phyloP scores from a whole-genome alignment of 2,329 filamentous ascomycete genomes.

The Hortaea sp. region DNA sequence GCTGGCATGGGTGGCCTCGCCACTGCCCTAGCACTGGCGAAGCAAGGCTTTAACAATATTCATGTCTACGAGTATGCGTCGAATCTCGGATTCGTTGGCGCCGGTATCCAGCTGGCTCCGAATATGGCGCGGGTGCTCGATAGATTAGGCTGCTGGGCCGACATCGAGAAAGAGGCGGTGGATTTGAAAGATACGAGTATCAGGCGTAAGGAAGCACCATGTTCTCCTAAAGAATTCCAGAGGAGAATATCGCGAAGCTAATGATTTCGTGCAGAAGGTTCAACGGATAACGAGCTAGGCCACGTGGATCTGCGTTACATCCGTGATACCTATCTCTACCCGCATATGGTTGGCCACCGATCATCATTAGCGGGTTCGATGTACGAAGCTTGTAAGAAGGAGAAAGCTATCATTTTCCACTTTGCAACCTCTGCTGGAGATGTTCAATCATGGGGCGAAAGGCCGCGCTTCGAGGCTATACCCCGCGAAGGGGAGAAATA shows the following conservation, averaged over 20 bases:
- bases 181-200: constrained; percentile 64
- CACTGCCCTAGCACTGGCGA: constrained; percentile 61
- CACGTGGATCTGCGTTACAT: constrained; percentile 63
- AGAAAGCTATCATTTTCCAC: constrained; percentile 57
- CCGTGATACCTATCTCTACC: constrained; percentile 57
- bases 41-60: constrained; percentile 64
- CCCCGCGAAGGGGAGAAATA: constrained; percentile 46
- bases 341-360: constrained; percentile 72
- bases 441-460: constrained; percentile 50
- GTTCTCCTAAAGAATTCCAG: not conserved
- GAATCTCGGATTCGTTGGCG: constrained; percentile 69
- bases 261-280: constrained; percentile 43
- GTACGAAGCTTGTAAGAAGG: constrained; percentile 58
- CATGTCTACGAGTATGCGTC: constrained; percentile 65
- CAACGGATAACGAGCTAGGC: constrained; percentile 57
- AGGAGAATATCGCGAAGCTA: not conserved
- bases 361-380: constrained; percentile 59
- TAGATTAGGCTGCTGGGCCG: constrained; percentile 59
- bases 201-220: constrained; percentile 39
- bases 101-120: constrained; percentile 74
- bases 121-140: constrained; percentile 73
- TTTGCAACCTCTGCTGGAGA: constrained; percentile 49
- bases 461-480: constrained; percentile 49
- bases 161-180: constrained; percentile 61
- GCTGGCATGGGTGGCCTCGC: constrained; percentile 66